These are phyloP conservation scores for Hypoxylon fuscum DNA, from an alignment of 495 filamentous ascomycete species.

Conservation along the genomic window DNA sequence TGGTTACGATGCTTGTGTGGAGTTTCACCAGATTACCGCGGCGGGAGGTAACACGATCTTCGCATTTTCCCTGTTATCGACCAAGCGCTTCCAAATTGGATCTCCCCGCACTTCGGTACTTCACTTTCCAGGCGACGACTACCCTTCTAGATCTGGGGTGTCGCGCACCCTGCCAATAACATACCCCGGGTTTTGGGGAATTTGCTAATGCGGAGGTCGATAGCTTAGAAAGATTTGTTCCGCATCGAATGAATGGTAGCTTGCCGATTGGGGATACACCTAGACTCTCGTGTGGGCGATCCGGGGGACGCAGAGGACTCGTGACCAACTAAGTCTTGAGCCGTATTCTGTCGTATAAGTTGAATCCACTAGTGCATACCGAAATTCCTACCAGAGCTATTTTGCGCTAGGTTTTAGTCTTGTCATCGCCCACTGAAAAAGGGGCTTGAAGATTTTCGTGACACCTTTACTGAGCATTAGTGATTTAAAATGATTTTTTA, in stretches of 20 bases:
- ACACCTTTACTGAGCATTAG: too few species aligned
- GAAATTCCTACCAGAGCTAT: too few species aligned
- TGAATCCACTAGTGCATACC: too few species aligned
- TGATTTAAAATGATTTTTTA: too few species aligned
- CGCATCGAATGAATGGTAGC: background rate
- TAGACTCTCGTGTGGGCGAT: too few species aligned
- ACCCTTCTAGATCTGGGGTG: slow-evolving; percentile 2
- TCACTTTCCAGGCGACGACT: slow-evolving; percentile 13
- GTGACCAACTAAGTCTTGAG: too few species aligned
- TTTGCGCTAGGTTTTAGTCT: too few species aligned
- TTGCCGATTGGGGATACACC: slow-evolving; percentile 2
- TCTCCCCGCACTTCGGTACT: slow-evolving; percentile 46
- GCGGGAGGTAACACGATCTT: slow-evolving; percentile 23
- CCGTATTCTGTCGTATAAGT: too few species aligned
- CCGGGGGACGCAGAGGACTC: too few species aligned
- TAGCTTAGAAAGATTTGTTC: background rate
- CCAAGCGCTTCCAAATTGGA: slow-evolving; percentile 22
- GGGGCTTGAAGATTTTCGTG: too few species aligned
- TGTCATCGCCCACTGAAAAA: too few species aligned
- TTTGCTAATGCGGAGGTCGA: background rate
- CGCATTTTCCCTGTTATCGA: slow-evolving; percentile 31
- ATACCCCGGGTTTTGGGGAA: background rate
- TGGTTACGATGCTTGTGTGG: slow-evolving; percentile 15
- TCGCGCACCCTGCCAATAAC: too few species aligned
- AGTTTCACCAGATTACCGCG: slow-evolving; percentile 13